These are phyloP conservation scores for Barnettozyma siamensis DNA, from an alignment of 805 yeast species.

Conservation along the genomic window DNA sequence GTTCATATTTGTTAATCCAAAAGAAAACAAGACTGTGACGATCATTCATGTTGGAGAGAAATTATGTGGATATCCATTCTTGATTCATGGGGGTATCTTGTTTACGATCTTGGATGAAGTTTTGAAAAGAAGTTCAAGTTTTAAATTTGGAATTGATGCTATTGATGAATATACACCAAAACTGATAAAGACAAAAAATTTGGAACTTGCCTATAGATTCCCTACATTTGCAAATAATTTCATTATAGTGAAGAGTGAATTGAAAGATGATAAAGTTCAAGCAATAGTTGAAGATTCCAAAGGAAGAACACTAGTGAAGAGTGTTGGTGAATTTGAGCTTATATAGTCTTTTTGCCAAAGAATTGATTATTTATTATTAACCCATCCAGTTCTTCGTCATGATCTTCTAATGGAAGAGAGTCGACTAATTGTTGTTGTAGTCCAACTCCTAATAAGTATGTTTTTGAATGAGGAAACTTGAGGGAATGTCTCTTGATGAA, in stretches of 20 bases:
- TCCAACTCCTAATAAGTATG: conserved; percentile 57
- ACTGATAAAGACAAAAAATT: conserved; percentile 39
- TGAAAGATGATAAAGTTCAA: conserved; percentile 34
- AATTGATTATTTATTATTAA: conserved; percentile 39
- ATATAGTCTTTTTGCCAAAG: conserved; percentile 2
- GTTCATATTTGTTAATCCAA: conserved; percentile 52
- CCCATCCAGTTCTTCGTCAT: conserved; percentile 56
- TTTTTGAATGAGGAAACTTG: conserved; percentile 23
- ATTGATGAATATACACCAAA: conserved; percentile 35
- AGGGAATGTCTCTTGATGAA: conserved; percentile 45
- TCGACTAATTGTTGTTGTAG: conserved; percentile 56
- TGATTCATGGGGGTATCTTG: conserved; percentile 84
- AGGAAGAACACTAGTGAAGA: conserved; percentile 53
- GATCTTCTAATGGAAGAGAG: conserved; percentile 50
- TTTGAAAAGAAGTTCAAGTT: conserved; percentile 46
- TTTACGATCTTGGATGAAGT: conserved; percentile 79
- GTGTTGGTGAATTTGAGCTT: conserved; percentile 39
- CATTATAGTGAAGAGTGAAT: conserved; percentile 54
- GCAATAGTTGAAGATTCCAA: conserved; percentile 48
- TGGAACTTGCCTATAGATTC: conserved; percentile 49
- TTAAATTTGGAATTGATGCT: conserved; percentile 30
- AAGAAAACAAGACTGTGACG: conserved; percentile 53
- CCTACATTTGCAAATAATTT: conserved; percentile 82
- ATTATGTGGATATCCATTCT: conserved; percentile 80
- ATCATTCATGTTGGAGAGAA: conserved; percentile 73